Percentiles rank a stretch among this genome's conserved stretches.
phyloP scores from a whole-genome alignment of 2,329 filamentous ascomycete genomes.

The Fusarium metavorans region DNA sequence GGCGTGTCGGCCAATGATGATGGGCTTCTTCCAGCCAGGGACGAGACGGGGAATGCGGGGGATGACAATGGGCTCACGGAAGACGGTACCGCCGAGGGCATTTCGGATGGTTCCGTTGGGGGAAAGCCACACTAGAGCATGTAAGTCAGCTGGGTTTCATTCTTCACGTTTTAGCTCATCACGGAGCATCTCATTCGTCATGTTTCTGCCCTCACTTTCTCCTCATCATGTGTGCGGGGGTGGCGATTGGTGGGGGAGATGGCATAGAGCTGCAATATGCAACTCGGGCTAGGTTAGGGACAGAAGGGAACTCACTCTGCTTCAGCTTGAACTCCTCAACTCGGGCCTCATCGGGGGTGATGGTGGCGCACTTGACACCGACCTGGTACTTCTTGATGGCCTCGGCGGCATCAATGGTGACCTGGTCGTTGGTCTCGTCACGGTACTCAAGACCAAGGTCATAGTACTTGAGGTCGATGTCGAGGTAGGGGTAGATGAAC shows the following conservation, averaged over 20 bases:
- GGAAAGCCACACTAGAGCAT: constrained; percentile 87
- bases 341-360: constrained; percentile 96
- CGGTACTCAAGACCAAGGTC: constrained; percentile 94
- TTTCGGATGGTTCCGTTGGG: constrained; percentile 92
- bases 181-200: constrained; percentile 27
- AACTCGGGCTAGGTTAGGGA: constrained; percentile 14
- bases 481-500: constrained; percentile 95
- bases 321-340: constrained; percentile 99
- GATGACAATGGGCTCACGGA: constrained; percentile 99
- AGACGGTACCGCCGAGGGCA: constrained; percentile 90
- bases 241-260: constrained; percentile 33
- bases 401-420: constrained; percentile 94
- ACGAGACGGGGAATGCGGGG: constrained; percentile 92
- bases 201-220: constrained; percentile 21
- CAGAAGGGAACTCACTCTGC: constrained; percentile 76
- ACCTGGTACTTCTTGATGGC: constrained; percentile 99
- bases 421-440: constrained; percentile 95
- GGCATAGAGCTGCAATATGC: constrained; percentile 26
- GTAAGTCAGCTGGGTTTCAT: constrained; percentile 35
- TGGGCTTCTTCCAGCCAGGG: constrained; percentile 98
- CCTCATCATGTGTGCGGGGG: constrained; percentile 42
- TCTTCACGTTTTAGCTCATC: constrained; percentile 1
- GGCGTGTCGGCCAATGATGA: constrained; percentile 98
- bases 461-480: constrained; percentile 98
- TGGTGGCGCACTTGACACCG: constrained; percentile 99